These are phyloP conservation scores for Rhodofomes roseus DNA, from an alignment of 1,284 basidiomycete species.

Conservation along the genomic window DNA sequence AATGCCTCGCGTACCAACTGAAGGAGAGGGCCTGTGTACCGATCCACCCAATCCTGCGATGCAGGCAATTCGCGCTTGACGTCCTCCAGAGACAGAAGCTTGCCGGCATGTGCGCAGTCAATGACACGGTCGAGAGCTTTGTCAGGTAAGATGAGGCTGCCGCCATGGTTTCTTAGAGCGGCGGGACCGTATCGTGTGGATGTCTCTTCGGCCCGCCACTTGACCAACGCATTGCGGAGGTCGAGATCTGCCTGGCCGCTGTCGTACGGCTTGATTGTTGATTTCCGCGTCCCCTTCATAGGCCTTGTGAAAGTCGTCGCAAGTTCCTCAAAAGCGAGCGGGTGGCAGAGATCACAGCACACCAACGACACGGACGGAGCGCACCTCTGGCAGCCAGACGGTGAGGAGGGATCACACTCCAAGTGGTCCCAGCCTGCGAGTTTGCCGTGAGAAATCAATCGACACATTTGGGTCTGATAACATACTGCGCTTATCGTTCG, in stretches of 20 bases:
- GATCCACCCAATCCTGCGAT: background rate
- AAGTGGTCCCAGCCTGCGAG: background rate
- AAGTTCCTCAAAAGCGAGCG: background rate
- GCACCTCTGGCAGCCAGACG: constrained; percentile 6
- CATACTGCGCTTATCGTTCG: background rate
- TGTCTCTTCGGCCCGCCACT: background rate
- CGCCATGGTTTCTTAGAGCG: background rate
- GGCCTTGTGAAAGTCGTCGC: background rate
- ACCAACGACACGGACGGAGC: background rate
- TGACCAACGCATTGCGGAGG: background rate
- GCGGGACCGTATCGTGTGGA: background rate
- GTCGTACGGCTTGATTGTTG: background rate
- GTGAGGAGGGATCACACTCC: background rate
- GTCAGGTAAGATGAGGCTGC: background rate
- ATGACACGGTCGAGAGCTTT: background rate
- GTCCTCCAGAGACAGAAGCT: background rate
- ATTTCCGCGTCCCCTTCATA: background rate
- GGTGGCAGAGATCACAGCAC: constrained; percentile 11
- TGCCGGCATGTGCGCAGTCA: background rate
- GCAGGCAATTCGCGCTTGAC: background rate
- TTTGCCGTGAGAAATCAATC: background rate
- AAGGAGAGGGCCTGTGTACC: background rate
- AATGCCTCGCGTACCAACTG: too few species aligned
- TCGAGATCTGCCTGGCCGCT: background rate
- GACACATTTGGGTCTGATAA: background rate